These are phyloP conservation scores for Microbotryomycetes sp. DNA, from an alignment of 1,284 basidiomycete species.

Conservation along the genomic window DNA sequence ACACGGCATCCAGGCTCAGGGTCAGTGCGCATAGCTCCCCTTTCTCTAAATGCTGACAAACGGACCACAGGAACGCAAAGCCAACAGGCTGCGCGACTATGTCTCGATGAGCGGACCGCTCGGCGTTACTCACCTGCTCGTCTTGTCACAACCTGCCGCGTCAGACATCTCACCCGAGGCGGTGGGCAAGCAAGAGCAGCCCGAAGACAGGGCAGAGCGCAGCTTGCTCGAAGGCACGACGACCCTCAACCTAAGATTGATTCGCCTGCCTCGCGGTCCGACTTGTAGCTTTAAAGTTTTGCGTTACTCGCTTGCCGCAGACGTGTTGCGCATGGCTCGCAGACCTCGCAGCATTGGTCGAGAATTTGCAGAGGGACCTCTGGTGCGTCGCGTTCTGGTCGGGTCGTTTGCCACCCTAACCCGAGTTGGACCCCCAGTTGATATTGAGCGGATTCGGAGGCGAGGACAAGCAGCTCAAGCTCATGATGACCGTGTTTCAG, in stretches of 20 bases:
- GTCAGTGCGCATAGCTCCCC: slow-evolving; percentile 47
- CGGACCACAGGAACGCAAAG: slow-evolving; percentile 65
- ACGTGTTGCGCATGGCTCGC: slow-evolving; percentile 61
- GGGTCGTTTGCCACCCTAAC: too few relatives aligned
- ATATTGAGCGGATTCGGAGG: slow-evolving; percentile 48
- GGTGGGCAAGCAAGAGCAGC: slow-evolving; percentile 33
- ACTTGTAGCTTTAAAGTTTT: slow-evolving; percentile 90
- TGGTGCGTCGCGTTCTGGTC: slow-evolving; percentile 50
- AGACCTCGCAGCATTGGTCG: slow-evolving; percentile 66
- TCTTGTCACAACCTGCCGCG: slow-evolving; percentile 49
- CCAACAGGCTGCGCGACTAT: slow-evolving; percentile 92
- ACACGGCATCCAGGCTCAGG: slow-evolving; percentile 82
- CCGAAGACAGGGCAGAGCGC: slow-evolving; percentile 18
- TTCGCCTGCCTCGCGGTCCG: slow-evolving; percentile 84
- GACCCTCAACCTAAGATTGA: slow-evolving; percentile 69
- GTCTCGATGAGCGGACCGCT: slow-evolving; percentile 85
- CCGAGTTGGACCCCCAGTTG: slow-evolving; percentile 36
- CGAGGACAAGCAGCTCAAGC: slow-evolving; percentile 45
- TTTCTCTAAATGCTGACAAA: neutral
- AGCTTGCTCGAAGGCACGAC: slow-evolving; percentile 77
- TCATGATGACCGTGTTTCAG: slow-evolving; percentile 50
- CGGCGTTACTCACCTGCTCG: slow-evolving; percentile 85
- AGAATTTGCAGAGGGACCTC: slow-evolving; percentile 76
- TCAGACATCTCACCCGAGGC: slow-evolving; percentile 4
- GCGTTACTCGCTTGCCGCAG: slow-evolving; percentile 82